These are phyloP conservation scores for Articulospora tetracladia DNA, from an alignment of 495 filamentous ascomycete species.

Conservation along the genomic window DNA sequence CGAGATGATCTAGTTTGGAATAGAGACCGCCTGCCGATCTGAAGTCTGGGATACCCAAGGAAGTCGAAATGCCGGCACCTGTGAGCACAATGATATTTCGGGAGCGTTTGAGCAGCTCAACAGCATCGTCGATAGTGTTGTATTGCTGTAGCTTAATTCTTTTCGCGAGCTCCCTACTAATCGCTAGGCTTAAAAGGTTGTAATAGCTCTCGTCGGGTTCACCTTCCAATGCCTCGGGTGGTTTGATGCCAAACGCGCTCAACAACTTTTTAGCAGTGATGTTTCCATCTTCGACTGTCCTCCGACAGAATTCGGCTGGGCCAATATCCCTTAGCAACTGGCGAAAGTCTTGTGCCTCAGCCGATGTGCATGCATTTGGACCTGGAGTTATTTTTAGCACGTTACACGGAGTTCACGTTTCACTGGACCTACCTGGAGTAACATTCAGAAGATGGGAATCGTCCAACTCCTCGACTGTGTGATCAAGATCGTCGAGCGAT, in stretches of 20 bases:
- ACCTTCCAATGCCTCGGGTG: conserved; percentile 73
- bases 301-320: conserved; percentile 67
- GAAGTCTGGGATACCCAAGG: conserved; percentile 87
- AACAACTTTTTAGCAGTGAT: conserved; percentile 80
- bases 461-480: conserved; percentile 46
- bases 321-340: conserved; percentile 70
- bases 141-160: conserved; percentile 75
- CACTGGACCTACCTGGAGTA: not conserved
- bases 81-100: conserved; percentile 91
- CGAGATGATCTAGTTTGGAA: conserved; percentile 69
- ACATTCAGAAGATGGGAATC: conserved; percentile 38
- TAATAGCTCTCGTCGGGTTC: conserved; percentile 71
- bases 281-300: conserved; percentile 62
- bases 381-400: conserved; percentile 17
- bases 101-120: conserved; percentile 64
- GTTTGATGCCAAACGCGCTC: conserved; percentile 84
- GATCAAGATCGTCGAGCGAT: conserved; percentile 44
- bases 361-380: conserved; percentile 53
- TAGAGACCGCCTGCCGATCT: conserved; percentile 85
- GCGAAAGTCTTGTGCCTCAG: conserved; percentile 66
- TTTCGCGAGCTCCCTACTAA: conserved; percentile 79
- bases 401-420: not conserved
- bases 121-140: conserved; percentile 87
- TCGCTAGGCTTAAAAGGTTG: conserved; percentile 66
- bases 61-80: conserved; percentile 89